phyloP scores from a whole-genome alignment of 768 basidiomycete genomes.

The Mycena galopus region DNA sequence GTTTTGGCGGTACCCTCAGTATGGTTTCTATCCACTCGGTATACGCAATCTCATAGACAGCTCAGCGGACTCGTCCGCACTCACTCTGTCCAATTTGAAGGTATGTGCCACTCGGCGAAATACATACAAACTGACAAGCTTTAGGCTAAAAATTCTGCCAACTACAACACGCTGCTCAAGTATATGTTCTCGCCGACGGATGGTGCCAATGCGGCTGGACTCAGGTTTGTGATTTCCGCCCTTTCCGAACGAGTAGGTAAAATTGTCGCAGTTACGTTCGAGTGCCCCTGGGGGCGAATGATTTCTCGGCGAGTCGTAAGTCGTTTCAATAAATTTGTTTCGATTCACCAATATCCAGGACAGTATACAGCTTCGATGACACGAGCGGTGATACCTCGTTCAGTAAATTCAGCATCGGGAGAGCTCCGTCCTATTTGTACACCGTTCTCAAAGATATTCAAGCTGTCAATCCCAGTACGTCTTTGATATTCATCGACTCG shows the following conservation, averaged over 20 bases:
- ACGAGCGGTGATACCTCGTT: slow-evolving; percentile 71
- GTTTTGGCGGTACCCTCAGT: slow-evolving; percentile 80
- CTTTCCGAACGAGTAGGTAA: not conserved
- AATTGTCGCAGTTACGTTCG: slow-evolving; percentile 47
- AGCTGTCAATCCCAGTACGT: slow-evolving; percentile 57
- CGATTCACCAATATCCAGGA: not conserved
- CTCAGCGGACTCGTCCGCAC: slow-evolving; percentile 80
- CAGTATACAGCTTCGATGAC: slow-evolving; percentile 78
- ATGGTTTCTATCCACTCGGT: slow-evolving; percentile 32
- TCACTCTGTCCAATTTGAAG: slow-evolving; percentile 73
- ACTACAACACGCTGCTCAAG: slow-evolving; percentile 70
- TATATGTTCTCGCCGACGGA: slow-evolving; percentile 75
- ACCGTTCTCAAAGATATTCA: slow-evolving; percentile 74
- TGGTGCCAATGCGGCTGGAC: slow-evolving; percentile 71
- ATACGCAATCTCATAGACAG: slow-evolving; percentile 6
- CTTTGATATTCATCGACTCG: not conserved
- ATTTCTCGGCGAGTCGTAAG: slow-evolving; percentile 74
- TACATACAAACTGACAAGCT: not conserved
- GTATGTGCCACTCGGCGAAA: slow-evolving; percentile 45
- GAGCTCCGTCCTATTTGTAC: slow-evolving; percentile 73
- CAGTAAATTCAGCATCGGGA: slow-evolving; percentile 66
- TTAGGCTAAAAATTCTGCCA: slow-evolving; percentile 63
- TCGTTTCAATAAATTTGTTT: not conserved
- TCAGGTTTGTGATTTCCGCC: slow-evolving; percentile 64
- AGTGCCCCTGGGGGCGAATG: slow-evolving; percentile 78